Base-by-base conservation (phyloP, 768 basidiomycete genomes). In the Xanthoconium purpureum region DNA sequence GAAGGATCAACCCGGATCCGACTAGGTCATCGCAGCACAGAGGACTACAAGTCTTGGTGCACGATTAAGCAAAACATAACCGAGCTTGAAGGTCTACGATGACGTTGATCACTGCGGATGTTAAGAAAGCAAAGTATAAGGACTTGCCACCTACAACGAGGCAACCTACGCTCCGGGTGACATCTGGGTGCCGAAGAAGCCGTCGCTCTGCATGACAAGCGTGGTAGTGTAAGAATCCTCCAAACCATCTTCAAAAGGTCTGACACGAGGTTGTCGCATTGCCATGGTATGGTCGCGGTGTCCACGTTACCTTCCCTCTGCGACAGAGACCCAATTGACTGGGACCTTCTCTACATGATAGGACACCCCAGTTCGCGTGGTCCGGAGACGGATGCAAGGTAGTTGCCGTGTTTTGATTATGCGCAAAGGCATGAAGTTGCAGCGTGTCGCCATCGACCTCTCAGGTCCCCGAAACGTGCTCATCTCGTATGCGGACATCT, bases 391-490 rank as follows among this genome's bases (percentile, higher is more conserved):
- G 42, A 29, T 18, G 58, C 45, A 48, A 30, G 43, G 28, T 17
- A 18, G 20, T 33, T 35, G 20, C 37, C 36, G 35, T 28, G 17
- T 36, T 10, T 36, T 32, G 50, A 50, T 63, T 24, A 5, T 35
- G 14, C 35, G 18, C 17, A 46, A 40, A 15, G 33, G 30, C 51
- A 58, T 17, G 60, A 54, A 40, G 46, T 20, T 58, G 54, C 50
- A 17, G 59, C 62, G 40, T 66, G 65, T 44, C 42, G 3, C 14
- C 17, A 7, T 37, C n/a, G 37, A 20, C 18, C 17, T 39, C 24
- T 42, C 17, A 13, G 50, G 42, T 52, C 58, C 65, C 65, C 51
- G 62, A 32, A 66, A 66, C 65, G 57, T 66, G 65, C 42, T 33
- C 24, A 2, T 17, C 2, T 45, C 36, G 39, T 53, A 35, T 32